Conservation (phyloP, 148 eudicot genomes). For the Dysphania ambrosioides region DNA sequence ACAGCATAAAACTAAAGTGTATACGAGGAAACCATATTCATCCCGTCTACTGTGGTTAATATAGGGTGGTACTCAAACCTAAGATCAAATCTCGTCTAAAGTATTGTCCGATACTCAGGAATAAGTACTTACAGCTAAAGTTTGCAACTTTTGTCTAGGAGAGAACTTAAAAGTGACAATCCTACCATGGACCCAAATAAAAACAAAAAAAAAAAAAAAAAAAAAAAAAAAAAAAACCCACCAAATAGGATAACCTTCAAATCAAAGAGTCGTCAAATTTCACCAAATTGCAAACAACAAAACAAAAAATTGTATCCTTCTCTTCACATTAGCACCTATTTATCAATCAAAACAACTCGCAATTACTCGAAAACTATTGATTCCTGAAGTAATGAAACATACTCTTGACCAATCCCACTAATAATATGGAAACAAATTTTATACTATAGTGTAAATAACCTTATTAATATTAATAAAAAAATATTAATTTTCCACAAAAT, state of each 20-base stretch:
- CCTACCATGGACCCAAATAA: no score
- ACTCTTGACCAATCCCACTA: conserved; percentile 16
- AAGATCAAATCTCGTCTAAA: neutral
- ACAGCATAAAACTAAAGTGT: neutral
- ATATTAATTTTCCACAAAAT: neutral
- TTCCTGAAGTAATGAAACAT: conserved; percentile 18
- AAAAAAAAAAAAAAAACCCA: neutral
- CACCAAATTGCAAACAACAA: conserved; percentile 10
- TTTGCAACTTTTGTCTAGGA: neutral
- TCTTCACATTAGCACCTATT: neutral
- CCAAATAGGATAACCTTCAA: conserved; percentile 16
- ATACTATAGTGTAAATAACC: no score
- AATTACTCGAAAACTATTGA: neutral
- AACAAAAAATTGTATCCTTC: neutral
- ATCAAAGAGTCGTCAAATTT: conserved; percentile 3
- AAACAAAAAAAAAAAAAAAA: conserved; percentile 16
- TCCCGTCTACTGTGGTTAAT: no score
- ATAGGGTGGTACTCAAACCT: no score
- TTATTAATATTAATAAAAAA: no score
- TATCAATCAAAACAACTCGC: conserved; percentile 13
- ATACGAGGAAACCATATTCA: no score
- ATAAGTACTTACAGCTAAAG: no score
- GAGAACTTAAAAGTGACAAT: neutral
- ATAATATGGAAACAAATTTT: conserved; percentile 24
- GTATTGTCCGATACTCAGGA: no score